Evolutionary conservation across 2,329 filamentous ascomycete species (phyloP).

Genomic region (Trichoderma koningii): DNA sequence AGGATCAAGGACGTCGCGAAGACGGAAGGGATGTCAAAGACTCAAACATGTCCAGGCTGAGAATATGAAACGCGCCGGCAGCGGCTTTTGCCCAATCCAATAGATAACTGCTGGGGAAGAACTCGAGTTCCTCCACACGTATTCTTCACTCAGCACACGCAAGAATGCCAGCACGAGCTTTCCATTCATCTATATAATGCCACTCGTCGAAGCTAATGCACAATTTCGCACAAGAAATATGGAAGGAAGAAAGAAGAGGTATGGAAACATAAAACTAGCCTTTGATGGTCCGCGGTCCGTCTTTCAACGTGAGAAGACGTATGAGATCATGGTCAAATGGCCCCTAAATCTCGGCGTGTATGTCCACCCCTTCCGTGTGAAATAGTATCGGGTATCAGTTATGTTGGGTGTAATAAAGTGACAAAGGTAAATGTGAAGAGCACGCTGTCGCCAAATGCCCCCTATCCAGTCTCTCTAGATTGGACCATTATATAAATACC

Average conservation of each 20-base stretch:
- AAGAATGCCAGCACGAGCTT: not conserved
- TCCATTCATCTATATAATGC: slow-evolving; percentile 17
- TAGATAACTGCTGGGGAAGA: too few species aligned
- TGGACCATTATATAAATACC: slow-evolving; percentile 4
- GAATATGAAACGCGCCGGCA: too few species aligned
- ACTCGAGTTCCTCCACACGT: not conserved
- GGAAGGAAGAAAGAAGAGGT: not conserved
- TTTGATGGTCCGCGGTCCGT: too few species aligned
- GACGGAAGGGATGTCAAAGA: too few species aligned
- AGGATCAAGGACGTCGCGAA: too few species aligned
- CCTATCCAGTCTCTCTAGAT: slow-evolving; percentile 2
- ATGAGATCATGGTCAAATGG: not conserved
- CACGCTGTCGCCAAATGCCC: not conserved
- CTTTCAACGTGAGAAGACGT: too few species aligned
- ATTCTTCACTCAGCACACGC: not conserved
- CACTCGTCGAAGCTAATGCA: slow-evolving; percentile 1
- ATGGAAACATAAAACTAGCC: not conserved
- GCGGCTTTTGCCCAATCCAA: too few species aligned
- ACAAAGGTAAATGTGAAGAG: slow-evolving; percentile 12
- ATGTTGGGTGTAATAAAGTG: slow-evolving; percentile 5
- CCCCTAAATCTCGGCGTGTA: not conserved
- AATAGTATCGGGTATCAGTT: slow-evolving; percentile 21
- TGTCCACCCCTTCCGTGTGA: not conserved
- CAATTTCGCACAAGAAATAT: not conserved
- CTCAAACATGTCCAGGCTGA: too few species aligned